Conservation (phyloP, 1,284 basidiomycete genomes). For the Boletus albobrunnescens region DNA sequence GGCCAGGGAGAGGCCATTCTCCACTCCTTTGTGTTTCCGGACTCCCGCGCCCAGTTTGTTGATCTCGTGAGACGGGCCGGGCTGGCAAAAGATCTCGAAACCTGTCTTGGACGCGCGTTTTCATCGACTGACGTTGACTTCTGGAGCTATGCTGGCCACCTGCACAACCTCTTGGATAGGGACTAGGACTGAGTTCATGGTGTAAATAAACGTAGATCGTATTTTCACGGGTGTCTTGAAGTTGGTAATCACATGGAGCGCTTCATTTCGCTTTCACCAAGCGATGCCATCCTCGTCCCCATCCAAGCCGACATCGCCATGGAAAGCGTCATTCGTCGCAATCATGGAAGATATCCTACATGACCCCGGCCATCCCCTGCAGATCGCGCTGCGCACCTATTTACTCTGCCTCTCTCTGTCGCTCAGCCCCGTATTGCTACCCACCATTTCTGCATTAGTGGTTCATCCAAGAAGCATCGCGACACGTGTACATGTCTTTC, state of each 20-base stretch:
- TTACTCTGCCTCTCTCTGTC: slow-evolving; percentile 62
- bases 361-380: slow-evolving; percentile 46
- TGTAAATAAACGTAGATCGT: too few species aligned
- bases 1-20: slow-evolving; percentile 53
- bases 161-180: slow-evolving; percentile 5
- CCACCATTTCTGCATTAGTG: slow-evolving; percentile 41
- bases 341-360: neutral
- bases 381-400: slow-evolving; percentile 63
- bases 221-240: too few species aligned
- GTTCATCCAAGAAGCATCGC: slow-evolving; percentile 15
- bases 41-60: slow-evolving; percentile 62
- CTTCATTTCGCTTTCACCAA: too few species aligned
- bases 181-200: slow-evolving; percentile 3
- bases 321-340: slow-evolving; percentile 12
- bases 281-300: slow-evolving; percentile 1
- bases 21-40: slow-evolving; percentile 61
- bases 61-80: slow-evolving; percentile 47
- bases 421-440: slow-evolving; percentile 57
- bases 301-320: slow-evolving; percentile 3
- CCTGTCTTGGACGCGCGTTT: slow-evolving; percentile 30
- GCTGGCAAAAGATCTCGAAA: slow-evolving; percentile 41
- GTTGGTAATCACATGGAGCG: slow-evolving; percentile 14
- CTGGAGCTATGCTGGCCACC: slow-evolving; percentile 45
- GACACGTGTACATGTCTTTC: slow-evolving; percentile 30
- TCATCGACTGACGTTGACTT: slow-evolving; percentile 43